Conservation (phyloP, 1,139 yeast species). For the Suhomyces chickasaworum region DNA sequence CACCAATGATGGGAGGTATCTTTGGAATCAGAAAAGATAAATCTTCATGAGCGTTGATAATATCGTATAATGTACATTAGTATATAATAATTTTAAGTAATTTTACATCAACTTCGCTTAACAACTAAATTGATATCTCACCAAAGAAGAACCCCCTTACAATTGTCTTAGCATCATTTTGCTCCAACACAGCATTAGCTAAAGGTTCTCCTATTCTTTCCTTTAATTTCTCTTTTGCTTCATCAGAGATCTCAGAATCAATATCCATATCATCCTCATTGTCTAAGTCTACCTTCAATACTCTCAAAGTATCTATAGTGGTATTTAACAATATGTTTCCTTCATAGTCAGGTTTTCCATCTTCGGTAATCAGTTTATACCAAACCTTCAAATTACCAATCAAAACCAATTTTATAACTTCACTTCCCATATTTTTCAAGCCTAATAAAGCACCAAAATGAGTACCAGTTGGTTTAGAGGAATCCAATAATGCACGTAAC, state of each 20-base stretch:
- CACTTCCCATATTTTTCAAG: constrained; percentile 79
- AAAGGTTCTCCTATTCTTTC: constrained; percentile 65
- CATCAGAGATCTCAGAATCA: constrained; percentile 39
- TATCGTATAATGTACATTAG: constrained; percentile 10
- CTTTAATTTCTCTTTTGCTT: constrained; percentile 47
- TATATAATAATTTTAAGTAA: constrained; percentile 7
- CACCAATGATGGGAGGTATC: constrained; percentile 19
- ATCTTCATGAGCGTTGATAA: no score
- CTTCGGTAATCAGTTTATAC: constrained; percentile 58
- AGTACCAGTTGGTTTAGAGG: constrained; percentile 77
- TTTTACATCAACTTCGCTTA: background rate
- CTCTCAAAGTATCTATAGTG: constrained; percentile 56
- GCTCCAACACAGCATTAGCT: constrained; percentile 51
- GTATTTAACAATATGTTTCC: constrained; percentile 48
- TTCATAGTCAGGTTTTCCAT: constrained; percentile 45
- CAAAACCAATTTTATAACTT: constrained; percentile 81
- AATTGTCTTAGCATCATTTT: constrained; percentile 57
- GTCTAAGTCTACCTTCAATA: constrained; percentile 38
- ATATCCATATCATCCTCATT: constrained; percentile 35
- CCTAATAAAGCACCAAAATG: constrained; percentile 93
- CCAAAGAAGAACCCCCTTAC: constrained; percentile 80
- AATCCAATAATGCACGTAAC: constrained; percentile 83
- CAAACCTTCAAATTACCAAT: constrained; percentile 85
- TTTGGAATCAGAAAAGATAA: constrained; percentile 4
- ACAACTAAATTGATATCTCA: constrained; percentile 38